Evolutionary conservation across 2,329 filamentous ascomycete species (phyloP).

Genomic region (Beauveria brongniartii): DNA sequence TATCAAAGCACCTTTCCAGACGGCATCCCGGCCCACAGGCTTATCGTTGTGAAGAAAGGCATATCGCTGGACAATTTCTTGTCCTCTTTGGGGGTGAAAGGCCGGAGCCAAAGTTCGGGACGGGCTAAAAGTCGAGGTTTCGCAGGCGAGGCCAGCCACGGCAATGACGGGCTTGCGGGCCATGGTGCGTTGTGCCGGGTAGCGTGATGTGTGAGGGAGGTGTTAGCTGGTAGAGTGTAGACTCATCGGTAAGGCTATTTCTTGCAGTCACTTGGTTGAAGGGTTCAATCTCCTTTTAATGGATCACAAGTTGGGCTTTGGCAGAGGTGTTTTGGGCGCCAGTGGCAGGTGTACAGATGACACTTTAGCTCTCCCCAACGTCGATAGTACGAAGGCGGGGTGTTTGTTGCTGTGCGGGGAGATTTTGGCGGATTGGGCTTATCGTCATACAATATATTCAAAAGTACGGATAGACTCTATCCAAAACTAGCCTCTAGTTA

Average conservation of each 20-base stretch:
- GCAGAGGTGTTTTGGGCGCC: neutral
- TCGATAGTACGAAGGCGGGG: neutral
- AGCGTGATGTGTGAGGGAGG: neutral
- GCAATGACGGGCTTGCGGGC: slow-evolving; percentile 33
- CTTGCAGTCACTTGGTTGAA: too few species aligned
- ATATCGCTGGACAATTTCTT: slow-evolving; percentile 36
- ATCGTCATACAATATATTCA: neutral
- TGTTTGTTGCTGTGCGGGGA: neutral
- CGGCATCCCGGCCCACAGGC: slow-evolving; percentile 31
- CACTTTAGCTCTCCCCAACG: neutral
- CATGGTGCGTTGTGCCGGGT: slow-evolving; percentile 10
- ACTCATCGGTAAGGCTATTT: neutral
- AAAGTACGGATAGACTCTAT: too few species aligned
- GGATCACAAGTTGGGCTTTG: neutral
- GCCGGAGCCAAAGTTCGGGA: slow-evolving; percentile 38
- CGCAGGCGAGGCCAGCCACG: slow-evolving; percentile 44
- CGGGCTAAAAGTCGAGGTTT: slow-evolving; percentile 45
- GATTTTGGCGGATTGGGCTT: neutral
- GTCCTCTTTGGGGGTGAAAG: slow-evolving; percentile 39
- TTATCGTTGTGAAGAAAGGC: slow-evolving; percentile 34
- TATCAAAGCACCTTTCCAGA: slow-evolving; percentile 43
- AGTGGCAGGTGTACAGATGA: neutral
- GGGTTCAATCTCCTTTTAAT: neutral
- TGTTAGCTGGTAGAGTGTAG: too few species aligned
- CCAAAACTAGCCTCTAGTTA: too few species aligned